Conservation (phyloP, 164 flowering plant species). For the Taxillus chinensis region DNA sequence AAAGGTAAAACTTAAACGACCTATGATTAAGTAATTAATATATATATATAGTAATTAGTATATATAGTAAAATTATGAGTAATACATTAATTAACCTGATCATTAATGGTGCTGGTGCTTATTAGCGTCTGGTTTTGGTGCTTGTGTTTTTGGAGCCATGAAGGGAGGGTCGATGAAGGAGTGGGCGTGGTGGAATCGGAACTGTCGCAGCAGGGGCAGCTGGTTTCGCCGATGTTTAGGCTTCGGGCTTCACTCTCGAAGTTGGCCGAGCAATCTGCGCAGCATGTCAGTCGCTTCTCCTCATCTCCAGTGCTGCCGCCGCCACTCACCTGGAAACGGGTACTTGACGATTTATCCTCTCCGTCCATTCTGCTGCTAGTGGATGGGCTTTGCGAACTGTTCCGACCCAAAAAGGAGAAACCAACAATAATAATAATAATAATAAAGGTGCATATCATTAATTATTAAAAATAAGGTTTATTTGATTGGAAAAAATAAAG, state of each 20-base stretch:
- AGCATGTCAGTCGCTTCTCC: constrained; percentile 42
- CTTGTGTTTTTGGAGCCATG: constrained; percentile 83
- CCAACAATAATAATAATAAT: neutral
- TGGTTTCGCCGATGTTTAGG: constrained; percentile 13
- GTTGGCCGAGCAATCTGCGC: constrained; percentile 41
- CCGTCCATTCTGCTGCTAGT: constrained; percentile 30
- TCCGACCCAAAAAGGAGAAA: constrained; percentile 19
- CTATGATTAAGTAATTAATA: too few relatives aligned
- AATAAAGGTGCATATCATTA: too few relatives aligned
- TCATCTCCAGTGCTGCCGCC: neutral
- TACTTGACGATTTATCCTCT: constrained; percentile 17
- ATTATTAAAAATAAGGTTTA: too few relatives aligned
- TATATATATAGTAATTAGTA: too few relatives aligned
- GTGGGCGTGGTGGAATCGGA: constrained; percentile 19
- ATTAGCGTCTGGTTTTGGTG: constrained; percentile 23
- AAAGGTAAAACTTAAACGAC: too few relatives aligned
- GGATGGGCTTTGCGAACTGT: constrained; percentile 19
- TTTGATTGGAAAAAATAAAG: too few relatives aligned
- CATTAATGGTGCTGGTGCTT: constrained; percentile 18
- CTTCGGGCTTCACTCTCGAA: constrained; percentile 42
- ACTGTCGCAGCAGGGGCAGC: constrained; percentile 17
- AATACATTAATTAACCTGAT: constrained; percentile 32
- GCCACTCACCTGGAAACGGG: constrained; percentile 24
- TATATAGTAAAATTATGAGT: neutral
- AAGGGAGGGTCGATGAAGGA: constrained; percentile 56